phyloP scores from a whole-genome alignment of 495 filamentous ascomycete genomes.

The Xylaria intraflava region DNA sequence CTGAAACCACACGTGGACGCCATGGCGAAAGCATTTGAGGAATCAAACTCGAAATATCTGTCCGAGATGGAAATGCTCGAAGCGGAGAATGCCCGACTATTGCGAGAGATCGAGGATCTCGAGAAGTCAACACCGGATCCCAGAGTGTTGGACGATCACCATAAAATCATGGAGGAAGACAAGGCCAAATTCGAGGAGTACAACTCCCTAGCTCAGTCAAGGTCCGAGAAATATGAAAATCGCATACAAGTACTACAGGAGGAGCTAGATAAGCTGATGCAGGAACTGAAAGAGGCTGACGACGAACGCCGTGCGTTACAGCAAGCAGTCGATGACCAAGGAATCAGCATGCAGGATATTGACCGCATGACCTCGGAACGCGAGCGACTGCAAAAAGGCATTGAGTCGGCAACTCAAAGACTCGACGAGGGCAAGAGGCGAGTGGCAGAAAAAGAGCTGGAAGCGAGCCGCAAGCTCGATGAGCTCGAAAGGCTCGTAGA shows the following conservation, averaged over 20 bases:
- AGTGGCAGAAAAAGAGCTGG: constrained; percentile 74
- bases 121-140: constrained; percentile 78
- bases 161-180: constrained; percentile 81
- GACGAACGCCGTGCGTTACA: constrained; percentile 74
- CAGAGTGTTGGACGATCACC: constrained; percentile 72
- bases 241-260: constrained; percentile 70
- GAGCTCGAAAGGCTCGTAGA: constrained; percentile 82
- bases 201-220: constrained; percentile 69
- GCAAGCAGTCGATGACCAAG: constrained; percentile 78
- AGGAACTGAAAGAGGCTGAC: constrained; percentile 72
- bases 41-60: constrained; percentile 68
- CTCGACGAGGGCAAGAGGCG: constrained; percentile 78
- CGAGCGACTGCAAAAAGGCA: constrained; percentile 78
- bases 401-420: constrained; percentile 64
- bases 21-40: constrained; percentile 88
- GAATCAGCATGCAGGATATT: constrained; percentile 93
- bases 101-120: constrained; percentile 79
- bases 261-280: constrained; percentile 69
- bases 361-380: constrained; percentile 96
- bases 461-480: constrained; percentile 76
- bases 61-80: constrained; percentile 79
- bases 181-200: constrained; percentile 88
- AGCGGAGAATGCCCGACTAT: constrained; percentile 67
- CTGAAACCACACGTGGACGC: constrained; percentile 76
- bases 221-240: constrained; percentile 74